Percentiles rank a stretch among this genome's conserved stretches.
These are phyloP conservation scores for Colletotrichum sansevieriae DNA, from an alignment of 2,329 filamentous ascomycete genomes.

Conservation along the genomic window DNA sequence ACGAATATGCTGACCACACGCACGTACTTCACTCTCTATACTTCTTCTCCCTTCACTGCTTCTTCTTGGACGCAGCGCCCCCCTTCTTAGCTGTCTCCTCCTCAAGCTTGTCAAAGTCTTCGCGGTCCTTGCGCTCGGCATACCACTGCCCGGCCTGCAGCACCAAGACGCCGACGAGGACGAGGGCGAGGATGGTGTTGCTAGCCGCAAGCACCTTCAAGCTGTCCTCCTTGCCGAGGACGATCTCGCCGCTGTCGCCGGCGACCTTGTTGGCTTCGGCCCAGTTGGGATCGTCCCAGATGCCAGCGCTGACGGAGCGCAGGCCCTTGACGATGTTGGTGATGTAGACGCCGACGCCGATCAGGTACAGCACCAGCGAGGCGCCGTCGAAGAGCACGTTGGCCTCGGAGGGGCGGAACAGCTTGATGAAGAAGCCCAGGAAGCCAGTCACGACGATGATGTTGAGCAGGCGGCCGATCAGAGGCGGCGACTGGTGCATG, in stretches of 20 bases:
- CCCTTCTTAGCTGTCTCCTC: constrained; percentile 56
- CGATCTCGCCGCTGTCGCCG: constrained; percentile 70
- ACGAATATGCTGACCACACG: background rate
- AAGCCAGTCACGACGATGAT: constrained; percentile 92
- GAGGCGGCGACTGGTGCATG: constrained; percentile 89
- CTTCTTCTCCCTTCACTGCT: constrained; percentile 30
- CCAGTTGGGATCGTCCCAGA: constrained; percentile 63
- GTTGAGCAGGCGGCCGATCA: constrained; percentile 94
- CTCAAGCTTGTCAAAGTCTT: constrained; percentile 79
- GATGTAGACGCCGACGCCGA: constrained; percentile 92
- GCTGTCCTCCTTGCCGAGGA: constrained; percentile 87
- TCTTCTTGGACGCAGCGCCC: constrained; percentile 39
- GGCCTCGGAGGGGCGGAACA: constrained; percentile 92
- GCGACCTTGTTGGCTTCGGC: constrained; percentile 55
- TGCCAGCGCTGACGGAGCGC: constrained; percentile 81
- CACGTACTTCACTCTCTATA: background rate
- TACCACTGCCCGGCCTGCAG: constrained; percentile 99
- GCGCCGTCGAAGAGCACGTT: constrained; percentile 96
- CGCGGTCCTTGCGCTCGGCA: constrained; percentile 90
- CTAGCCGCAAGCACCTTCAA: constrained; percentile 92
- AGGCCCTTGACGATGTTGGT: constrained; percentile 97
- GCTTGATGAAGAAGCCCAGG: constrained; percentile 90
- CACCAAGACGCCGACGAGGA: constrained; percentile 90
- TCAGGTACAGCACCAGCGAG: constrained; percentile 84
- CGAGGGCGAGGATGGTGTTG: constrained; percentile 94